phyloP scores from a whole-genome alignment of 2,329 filamentous ascomycete species.

The Epichloe gansuensis region DNA sequence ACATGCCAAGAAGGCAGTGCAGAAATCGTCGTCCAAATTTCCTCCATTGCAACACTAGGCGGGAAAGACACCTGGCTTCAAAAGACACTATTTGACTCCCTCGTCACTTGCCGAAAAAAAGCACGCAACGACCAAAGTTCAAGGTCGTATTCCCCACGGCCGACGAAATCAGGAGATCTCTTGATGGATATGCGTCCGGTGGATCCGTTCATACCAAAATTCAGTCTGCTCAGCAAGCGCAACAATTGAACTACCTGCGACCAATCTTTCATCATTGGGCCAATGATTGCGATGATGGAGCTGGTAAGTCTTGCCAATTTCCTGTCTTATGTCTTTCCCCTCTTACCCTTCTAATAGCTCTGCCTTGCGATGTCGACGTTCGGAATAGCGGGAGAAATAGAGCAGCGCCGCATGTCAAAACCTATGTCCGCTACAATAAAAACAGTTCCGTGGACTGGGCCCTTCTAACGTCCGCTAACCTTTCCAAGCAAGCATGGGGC shows the following conservation, averaged over 20 bases:
- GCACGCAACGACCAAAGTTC: conserved; percentile 34
- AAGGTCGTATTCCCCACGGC: conserved; percentile 72
- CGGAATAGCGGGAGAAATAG: conserved; percentile 48
- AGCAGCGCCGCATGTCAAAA: conserved; percentile 83
- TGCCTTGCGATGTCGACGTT: conserved; percentile 11
- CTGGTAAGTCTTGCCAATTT: not conserved
- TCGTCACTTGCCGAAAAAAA: conserved; percentile 23
- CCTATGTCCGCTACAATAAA: conserved; percentile 58
- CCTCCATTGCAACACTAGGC: conserved; percentile 72
- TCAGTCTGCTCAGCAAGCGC: conserved; percentile 55
- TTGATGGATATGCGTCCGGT: conserved; percentile 70
- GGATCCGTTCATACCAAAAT: conserved; percentile 73
- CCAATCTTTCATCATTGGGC: conserved; percentile 68
- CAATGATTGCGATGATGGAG: conserved; percentile 37
- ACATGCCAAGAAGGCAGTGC: conserved; percentile 29
- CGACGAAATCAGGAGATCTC: conserved; percentile 60
- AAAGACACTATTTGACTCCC: conserved; percentile 45
- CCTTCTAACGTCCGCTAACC: conserved; percentile 77
- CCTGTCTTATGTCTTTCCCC: not conserved
- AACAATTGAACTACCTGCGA: conserved; percentile 60
- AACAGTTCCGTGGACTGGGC: conserved; percentile 62
- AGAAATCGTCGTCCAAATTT: conserved; percentile 54
- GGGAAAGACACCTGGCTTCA: conserved; percentile 60
- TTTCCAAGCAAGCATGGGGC: conserved; percentile 86
- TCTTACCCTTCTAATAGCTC: conserved; percentile 12